Conservation (phyloP, 352 stramenopile genomes). For the Phytophthora agathidicida region DNA sequence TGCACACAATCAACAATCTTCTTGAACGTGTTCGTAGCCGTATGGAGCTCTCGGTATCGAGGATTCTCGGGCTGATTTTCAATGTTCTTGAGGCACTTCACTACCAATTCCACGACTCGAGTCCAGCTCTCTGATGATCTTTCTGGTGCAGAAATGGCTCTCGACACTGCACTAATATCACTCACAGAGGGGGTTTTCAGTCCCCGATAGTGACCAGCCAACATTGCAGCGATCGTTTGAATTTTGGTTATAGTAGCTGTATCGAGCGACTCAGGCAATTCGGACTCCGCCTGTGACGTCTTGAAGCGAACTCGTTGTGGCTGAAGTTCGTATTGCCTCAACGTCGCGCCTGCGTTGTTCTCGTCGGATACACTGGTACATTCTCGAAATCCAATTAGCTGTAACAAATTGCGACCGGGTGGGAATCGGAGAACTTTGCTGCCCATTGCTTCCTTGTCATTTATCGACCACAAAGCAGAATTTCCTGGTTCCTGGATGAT, state of each 20-base stretch:
- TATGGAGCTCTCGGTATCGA: conserved; percentile 60
- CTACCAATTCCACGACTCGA: conserved; percentile 45
- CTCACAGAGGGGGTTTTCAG: conserved; percentile 48
- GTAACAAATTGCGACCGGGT: conserved; percentile 40
- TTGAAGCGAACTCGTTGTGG: conserved; percentile 50
- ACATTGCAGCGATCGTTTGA: conserved; percentile 44
- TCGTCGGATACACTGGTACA: background rate
- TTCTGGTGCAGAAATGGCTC: conserved; percentile 33
- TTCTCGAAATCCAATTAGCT: conserved; percentile 43
- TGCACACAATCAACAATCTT: conserved; percentile 38
- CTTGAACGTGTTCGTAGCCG: conserved; percentile 52
- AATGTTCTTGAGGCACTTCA: conserved; percentile 63
- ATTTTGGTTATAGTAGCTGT: conserved; percentile 34
- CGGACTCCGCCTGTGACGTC: conserved; percentile 25
- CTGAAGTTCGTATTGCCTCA: conserved; percentile 34
- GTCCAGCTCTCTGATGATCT: conserved; percentile 31
- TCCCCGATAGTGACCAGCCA: conserved; percentile 51
- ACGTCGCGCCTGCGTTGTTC: background rate
- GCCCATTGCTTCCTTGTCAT: conserved; percentile 22
- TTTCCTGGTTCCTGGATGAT: conserved; percentile 55
- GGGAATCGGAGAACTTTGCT: conserved; percentile 31
- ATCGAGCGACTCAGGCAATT: conserved; percentile 28
- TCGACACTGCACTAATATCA: conserved; percentile 58
- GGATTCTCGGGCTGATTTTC: conserved; percentile 47
- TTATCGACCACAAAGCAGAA: conserved; percentile 38